These are phyloP conservation scores for Pichia terricola DNA, from an alignment of 1,139 yeast genomes.

Conservation along the genomic window DNA sequence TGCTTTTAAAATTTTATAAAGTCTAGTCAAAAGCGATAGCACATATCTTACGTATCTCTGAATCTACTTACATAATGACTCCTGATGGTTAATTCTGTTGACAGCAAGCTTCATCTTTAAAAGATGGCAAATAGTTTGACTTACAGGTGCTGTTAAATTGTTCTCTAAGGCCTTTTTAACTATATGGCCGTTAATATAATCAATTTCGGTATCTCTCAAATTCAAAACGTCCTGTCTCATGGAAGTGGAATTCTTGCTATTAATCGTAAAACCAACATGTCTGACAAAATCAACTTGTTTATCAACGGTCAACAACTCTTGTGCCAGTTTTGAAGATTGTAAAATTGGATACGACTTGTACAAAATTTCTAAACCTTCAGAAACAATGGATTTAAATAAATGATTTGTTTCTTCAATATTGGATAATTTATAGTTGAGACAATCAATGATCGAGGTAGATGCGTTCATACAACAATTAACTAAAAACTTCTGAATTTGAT, in stretches of 20 bases:
- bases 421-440: conserved; percentile 62
- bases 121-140: conserved; percentile 38
- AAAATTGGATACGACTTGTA: conserved; percentile 29
- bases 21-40: no score
- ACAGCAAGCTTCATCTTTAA: conserved; percentile 33
- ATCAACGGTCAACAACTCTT: conserved; percentile 10
- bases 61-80: no score
- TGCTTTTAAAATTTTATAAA: no score
- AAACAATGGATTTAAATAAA: conserved; percentile 33
- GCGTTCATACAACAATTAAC: conserved; percentile 74
- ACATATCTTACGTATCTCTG: no score
- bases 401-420: conserved; percentile 27
- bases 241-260: conserved; percentile 59
- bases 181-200: conserved; percentile 72
- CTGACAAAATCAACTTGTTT: conserved; percentile 25
- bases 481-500: conserved; percentile 68
- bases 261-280: conserved; percentile 20
- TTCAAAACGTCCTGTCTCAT: conserved; percentile 76
- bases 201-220: conserved; percentile 62
- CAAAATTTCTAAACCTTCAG: conserved; percentile 38
- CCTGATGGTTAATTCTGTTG: no score
- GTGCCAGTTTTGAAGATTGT: conserved; percentile 10
- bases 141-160: conserved; percentile 36
- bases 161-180: conserved; percentile 41
- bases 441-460: conserved; percentile 55